Evolutionary conservation across 306 rosid genomes (phyloP), one percentile per base, ranked within the genome.

Genomic region (Betula pendula): DNA sequence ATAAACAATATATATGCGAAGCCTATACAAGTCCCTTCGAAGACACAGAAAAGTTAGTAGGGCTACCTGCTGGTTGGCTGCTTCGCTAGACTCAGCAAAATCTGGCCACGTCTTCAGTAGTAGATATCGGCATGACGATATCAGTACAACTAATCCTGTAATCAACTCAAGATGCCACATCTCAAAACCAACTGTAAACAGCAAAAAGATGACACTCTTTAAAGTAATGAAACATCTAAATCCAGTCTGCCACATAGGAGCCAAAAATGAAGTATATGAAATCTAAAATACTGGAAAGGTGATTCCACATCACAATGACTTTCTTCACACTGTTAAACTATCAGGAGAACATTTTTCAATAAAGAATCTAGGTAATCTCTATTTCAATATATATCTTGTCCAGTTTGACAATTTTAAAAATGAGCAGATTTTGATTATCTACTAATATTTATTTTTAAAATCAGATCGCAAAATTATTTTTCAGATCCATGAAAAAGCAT

Each of bases 91-190:
- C 87, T 90, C 92, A 0, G 98, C 88, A 77, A 95, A 95, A 73
- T 92, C 89, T 70, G 92, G 84, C 98, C 98, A 95, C 33, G 83
- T 81, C 76, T 87, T 90, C 84, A 95, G 73, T 19, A 92, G 81
- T 44, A 95, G 74, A 85, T 78, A 90, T 50, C 96, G 97, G 77
- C 89, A 75, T 2, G 89, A 85, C 50, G 98, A 92, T 86, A 92
- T 80, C 71, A 89, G 68, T 27, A 90, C 73, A 25, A 95, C 96
- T 53, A 88, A 74, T 85, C 94, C 97, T 11, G 80, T 80, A 63
- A 95, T 88, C 91, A 95, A 85, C 98, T 90, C 88, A 84, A 95
- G 91, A 83, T 95, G 97, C 97, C 97, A 84, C 84, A 79, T 75
- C 89, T 95, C 97, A 76, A 92, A 95, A 84, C 83, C 89, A 90